Base-by-base conservation (phyloP, 495 filamentous ascomycete genomes). In the Neurospora sp. region DNA sequence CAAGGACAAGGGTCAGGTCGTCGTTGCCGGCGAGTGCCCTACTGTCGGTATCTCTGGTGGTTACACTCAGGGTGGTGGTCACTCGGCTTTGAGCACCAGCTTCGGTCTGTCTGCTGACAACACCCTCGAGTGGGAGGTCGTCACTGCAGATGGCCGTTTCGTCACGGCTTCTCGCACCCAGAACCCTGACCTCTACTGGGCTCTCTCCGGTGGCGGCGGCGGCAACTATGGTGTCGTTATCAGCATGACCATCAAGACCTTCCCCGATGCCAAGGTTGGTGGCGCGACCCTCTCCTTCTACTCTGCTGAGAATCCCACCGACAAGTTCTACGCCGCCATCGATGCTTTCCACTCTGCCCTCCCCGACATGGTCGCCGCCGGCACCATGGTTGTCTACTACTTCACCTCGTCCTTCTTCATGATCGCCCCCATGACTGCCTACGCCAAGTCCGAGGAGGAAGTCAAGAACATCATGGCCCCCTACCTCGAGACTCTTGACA, bases 31-130 rank as follows among this genome's bases (percentile, higher is more conserved):
- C 8, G 82, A 85, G 65, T 87, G 85, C 73, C 79, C 82, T 3
- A 87, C 83, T 7, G 86, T 89, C 31, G 86, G 87, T n/a, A 68
- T 83, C 27, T 81, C 83, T 4, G 86, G 86, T 39, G 86, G 86
- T 8, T 87, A 89, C 74, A 87, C 80, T 22, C 87, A 89, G 76
- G 90, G 89, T 4, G 90, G 89, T 35, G 91, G 91, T 4, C 90
- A 92, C 74, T 80, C 80, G 12, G 86, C 78, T 0, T 79, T 92
- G 2, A 78, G 79, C 41, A 86, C 86, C 3, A 80, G 79, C 6
- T 89, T 87, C 68, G 91, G 91, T 0, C 79, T 92, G 1, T 88
- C 80, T 2, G 88, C 90, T 1, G 90, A 91, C 73, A 84, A 90
- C 70, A 80, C 85, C 0, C 83, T 92, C 3, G 83, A 87, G 73